Percentiles rank a stretch among this genome's conserved stretches.
Evolutionary conservation across 768 basidiomycete genomes (phyloP).

Genomic region (Leccinum sublutescens): DNA sequence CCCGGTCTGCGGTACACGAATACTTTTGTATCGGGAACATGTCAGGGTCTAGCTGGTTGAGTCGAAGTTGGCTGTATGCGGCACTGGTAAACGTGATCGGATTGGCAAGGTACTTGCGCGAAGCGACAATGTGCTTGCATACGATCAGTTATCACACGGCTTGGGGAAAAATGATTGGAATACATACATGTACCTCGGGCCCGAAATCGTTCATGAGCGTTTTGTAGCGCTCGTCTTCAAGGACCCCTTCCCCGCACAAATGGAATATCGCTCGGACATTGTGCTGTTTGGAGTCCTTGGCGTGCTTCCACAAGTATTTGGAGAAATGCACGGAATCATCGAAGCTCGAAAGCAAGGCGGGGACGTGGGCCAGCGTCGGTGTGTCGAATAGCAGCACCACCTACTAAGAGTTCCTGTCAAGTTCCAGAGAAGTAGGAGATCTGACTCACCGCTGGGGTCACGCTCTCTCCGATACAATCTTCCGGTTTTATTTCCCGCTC

Average conservation of each 20-base stretch:
- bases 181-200: slow-evolving; percentile 55
- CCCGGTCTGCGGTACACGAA: slow-evolving; percentile 39
- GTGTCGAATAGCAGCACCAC: slow-evolving; percentile 70
- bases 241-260: slow-evolving; percentile 38
- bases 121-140: slow-evolving; percentile 73
- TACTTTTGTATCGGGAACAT: slow-evolving; percentile 74
- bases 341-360: slow-evolving; percentile 49
- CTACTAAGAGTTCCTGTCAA: slow-evolving; percentile 30
- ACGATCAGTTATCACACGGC: slow-evolving; percentile 3
- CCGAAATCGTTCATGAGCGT: slow-evolving; percentile 72
- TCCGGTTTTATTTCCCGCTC: slow-evolving; percentile 56
- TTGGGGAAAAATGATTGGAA: neutral
- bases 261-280: slow-evolving; percentile 60
- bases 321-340: slow-evolving; percentile 46
- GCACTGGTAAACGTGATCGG: slow-evolving; percentile 73
- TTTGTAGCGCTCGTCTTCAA: slow-evolving; percentile 68
- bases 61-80: slow-evolving; percentile 66
- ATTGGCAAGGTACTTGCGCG: slow-evolving; percentile 58
- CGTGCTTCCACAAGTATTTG: slow-evolving; percentile 44
- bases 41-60: slow-evolving; percentile 66
- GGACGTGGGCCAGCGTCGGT: slow-evolving; percentile 58
- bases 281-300: slow-evolving; percentile 41
- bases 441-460: slow-evolving; percentile 45
- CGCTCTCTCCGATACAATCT: slow-evolving; percentile 56
- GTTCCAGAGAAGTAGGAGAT: neutral